Percentiles rank a stretch among this genome's conserved stretches.
Evolutionary conservation across 345 rosid species (phyloP).

Genomic region (Salix suchowensis): DNA sequence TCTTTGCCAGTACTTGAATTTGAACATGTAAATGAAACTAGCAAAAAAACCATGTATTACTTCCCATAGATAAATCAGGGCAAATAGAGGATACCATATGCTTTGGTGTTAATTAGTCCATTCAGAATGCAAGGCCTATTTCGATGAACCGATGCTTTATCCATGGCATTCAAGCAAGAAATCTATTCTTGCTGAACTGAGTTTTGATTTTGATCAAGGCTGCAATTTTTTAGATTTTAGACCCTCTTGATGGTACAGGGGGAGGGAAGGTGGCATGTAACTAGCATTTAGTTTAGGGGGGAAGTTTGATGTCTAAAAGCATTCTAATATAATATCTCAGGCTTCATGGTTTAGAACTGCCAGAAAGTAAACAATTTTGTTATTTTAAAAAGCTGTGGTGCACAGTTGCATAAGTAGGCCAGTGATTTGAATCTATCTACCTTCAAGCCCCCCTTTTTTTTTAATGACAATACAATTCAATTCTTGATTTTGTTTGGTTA

Average conservation of each 20-base stretch:
- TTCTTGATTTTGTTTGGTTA: conserved; percentile 14
- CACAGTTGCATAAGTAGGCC: background rate
- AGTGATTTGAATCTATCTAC: background rate
- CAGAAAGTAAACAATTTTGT: background rate
- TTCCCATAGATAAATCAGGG: background rate
- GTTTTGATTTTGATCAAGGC: background rate
- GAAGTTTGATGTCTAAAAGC: background rate
- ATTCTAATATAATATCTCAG: background rate
- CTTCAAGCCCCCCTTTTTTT: background rate
- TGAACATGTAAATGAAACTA: background rate
- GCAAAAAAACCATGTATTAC: background rate
- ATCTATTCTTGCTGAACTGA: background rate
- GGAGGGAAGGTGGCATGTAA: background rate
- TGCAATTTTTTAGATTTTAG: background rate
- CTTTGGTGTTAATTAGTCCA: background rate
- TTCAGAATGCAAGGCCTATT: background rate
- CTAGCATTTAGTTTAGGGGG: background rate
- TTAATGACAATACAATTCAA: background rate
- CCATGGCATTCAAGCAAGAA: background rate
- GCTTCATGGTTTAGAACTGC: background rate
- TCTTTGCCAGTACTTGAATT: background rate
- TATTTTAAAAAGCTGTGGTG: background rate
- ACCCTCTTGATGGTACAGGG: background rate
- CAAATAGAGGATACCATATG: background rate
- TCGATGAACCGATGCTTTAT: background rate